Base-by-base conservation (phyloP, 192 early-diverging fungal genomes). In the Backusella tarrabulga region DNA sequence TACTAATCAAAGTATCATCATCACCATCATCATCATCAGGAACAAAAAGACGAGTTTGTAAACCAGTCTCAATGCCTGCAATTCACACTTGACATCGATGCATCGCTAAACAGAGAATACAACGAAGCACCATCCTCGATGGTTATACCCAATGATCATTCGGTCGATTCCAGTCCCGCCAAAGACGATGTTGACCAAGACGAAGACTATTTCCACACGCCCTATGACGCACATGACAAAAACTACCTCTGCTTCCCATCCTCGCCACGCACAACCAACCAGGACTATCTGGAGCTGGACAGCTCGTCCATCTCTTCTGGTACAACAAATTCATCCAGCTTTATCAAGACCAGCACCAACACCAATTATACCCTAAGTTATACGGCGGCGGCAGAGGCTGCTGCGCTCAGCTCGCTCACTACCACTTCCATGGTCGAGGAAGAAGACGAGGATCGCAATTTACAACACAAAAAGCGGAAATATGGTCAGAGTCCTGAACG, bases 401-500 rank as follows among this genome's bases (percentile, higher is more conserved):
- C 72, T 19, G 56, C 54, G 0, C 14, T 74, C 19, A 34, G 42
- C n/a, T 63, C 54, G 1, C 54, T 63, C 41, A 63, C 56, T 12
- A 63, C 56, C 2, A 12, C 73, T 0, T 41, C 34, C 29, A 74
- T 38, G 7, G 34, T 38, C 5, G 38, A 72, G 2, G 44, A 72
- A 29, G 21, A 14, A 0, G 15, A 44, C 7, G 23, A 40, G 17
- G 44, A 50, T 72, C 34, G 38, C 35, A 70, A 70, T 26, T 21
- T 52, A n/a, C 44, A 52, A 34, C 56, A 60, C 6, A 26, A 32
- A 7, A 66, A 74, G 23, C 66, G 63, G 21, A 75, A 75, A 46
- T 75, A 72, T 44, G 72, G 60, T 0, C 44, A 85, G 34, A 26
- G 21, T 4, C 74, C 74, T 21, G 74, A 75, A 68, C 76, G 85